Evolutionary conservation across 202 grass and related monocot species (phyloP).

Genomic region (Panicum virgatum): DNA sequence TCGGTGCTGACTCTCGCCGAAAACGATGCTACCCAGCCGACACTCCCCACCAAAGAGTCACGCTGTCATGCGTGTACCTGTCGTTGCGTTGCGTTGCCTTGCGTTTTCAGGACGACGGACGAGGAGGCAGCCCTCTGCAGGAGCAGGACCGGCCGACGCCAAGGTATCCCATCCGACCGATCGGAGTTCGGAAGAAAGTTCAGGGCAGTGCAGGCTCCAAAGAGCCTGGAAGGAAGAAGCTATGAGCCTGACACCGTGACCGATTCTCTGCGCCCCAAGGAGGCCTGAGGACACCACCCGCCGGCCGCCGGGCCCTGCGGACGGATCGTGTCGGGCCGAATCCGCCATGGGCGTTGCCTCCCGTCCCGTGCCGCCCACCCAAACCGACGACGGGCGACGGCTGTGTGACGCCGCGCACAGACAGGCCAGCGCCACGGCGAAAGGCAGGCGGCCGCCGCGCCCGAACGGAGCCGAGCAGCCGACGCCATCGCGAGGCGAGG

Average conservation of each 20-base stretch:
- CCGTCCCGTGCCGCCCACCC: too few relatives aligned
- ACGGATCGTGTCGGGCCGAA: not conserved
- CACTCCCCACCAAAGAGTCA: not conserved
- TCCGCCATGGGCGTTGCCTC: not conserved
- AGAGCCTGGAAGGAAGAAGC: not conserved
- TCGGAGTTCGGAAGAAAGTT: not conserved
- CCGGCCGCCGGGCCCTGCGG: too few relatives aligned
- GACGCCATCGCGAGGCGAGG: not conserved
- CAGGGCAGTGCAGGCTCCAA: not conserved
- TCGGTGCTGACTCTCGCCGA: conserved; percentile 7
- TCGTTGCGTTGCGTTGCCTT: not conserved
- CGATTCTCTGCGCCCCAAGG: not conserved
- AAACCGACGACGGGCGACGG: not conserved
- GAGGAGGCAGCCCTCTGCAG: not conserved
- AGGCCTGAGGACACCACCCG: not conserved
- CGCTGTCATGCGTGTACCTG: not conserved
- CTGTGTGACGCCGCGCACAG: not conserved
- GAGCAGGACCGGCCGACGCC: not conserved
- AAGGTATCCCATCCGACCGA: not conserved
- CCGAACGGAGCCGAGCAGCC: not conserved
- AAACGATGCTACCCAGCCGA: conserved; percentile 11
- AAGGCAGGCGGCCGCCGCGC: not conserved
- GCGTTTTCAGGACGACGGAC: too few relatives aligned
- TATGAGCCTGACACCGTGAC: not conserved
- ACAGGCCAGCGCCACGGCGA: not conserved